phyloP scores from a whole-genome alignment of 805 yeast species.

The Sugiyamaella marilandica region DNA sequence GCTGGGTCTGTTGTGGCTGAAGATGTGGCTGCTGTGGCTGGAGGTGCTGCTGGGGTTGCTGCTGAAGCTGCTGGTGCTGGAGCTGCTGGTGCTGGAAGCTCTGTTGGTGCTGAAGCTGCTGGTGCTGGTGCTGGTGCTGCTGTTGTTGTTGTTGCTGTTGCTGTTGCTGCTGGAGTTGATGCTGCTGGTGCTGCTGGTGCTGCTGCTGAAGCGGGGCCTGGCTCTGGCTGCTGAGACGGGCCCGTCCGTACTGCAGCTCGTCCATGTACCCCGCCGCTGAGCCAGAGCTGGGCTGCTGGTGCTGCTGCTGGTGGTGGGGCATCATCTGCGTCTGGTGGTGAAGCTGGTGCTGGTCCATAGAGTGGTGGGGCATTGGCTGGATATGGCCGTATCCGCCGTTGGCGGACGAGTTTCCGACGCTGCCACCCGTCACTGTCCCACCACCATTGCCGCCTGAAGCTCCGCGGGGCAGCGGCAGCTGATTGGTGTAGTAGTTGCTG shows the following conservation, averaged over 20 bases:
- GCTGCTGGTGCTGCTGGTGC: constrained; percentile 11
- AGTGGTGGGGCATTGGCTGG: not conserved
- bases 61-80: constrained; percentile 19
- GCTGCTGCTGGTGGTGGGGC: constrained; percentile 11
- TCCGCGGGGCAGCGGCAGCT: constrained; percentile 5
- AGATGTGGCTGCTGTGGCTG: constrained; percentile 11
- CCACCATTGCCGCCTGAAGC: not conserved
- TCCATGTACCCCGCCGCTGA: constrained; percentile 9
- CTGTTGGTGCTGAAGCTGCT: constrained; percentile 13
- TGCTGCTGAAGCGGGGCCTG: constrained; percentile 11
- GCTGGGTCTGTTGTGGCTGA: constrained; percentile 19
- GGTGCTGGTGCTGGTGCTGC: constrained; percentile 8
- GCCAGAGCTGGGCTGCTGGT: constrained; percentile 5
- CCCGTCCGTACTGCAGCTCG: constrained; percentile 1
- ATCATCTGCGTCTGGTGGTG: constrained; percentile 12
- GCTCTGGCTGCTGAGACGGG: not conserved
- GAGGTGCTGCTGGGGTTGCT: constrained; percentile 8
- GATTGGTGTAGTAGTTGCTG: constrained; percentile 1
- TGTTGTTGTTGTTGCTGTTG: constrained; percentile 10
- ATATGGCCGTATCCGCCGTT: not conserved
- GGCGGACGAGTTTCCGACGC: not conserved
- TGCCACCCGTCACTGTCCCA: not conserved
- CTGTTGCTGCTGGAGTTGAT: constrained; percentile 7
- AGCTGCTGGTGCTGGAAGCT: constrained; percentile 19
- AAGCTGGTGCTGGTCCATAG: constrained; percentile 9